phyloP scores from a whole-genome alignment of 257 asterid genomes.

The Striga asiatica region DNA sequence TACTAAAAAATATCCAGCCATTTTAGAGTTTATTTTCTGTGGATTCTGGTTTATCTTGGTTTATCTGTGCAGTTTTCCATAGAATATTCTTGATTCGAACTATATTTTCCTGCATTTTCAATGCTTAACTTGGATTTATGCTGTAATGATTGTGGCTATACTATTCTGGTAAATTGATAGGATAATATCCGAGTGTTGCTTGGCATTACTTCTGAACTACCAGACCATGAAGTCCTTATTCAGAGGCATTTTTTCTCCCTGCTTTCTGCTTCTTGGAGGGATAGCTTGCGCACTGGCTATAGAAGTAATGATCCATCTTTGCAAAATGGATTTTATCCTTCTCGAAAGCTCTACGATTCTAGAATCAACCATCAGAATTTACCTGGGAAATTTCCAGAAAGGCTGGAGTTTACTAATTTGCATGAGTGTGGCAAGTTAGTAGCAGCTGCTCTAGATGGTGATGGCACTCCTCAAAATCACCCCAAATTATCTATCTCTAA shows the following conservation, averaged over 20 bases:
- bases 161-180: slow-evolving; percentile 23
- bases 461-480: slow-evolving; percentile 19
- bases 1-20: neutral
- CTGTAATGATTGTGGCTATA: neutral
- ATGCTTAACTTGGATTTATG: neutral
- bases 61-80: no score
- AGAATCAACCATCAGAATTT: slow-evolving; percentile 16
- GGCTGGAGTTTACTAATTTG: slow-evolving; percentile 47
- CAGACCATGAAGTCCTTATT: slow-evolving; percentile 72
- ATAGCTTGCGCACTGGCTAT: slow-evolving; percentile 22
- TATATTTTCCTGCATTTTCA: no score
- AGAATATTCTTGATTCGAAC: no score
- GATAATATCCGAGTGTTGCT: slow-evolving; percentile 67
- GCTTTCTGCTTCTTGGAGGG: slow-evolving; percentile 69
- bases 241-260: slow-evolving; percentile 71
- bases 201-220: slow-evolving; percentile 51
- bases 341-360: slow-evolving; percentile 24
- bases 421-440: slow-evolving; percentile 60
- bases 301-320: slow-evolving; percentile 19
- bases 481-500: slow-evolving; percentile 18
- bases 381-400: slow-evolving; percentile 22
- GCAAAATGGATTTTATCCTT: slow-evolving; percentile 40
- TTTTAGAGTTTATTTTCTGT: no score
- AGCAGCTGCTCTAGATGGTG: slow-evolving; percentile 46
- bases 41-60: no score